These are phyloP conservation scores for Basidioascus undulatus DNA, from an alignment of 768 basidiomycete species.

Conservation along the genomic window DNA sequence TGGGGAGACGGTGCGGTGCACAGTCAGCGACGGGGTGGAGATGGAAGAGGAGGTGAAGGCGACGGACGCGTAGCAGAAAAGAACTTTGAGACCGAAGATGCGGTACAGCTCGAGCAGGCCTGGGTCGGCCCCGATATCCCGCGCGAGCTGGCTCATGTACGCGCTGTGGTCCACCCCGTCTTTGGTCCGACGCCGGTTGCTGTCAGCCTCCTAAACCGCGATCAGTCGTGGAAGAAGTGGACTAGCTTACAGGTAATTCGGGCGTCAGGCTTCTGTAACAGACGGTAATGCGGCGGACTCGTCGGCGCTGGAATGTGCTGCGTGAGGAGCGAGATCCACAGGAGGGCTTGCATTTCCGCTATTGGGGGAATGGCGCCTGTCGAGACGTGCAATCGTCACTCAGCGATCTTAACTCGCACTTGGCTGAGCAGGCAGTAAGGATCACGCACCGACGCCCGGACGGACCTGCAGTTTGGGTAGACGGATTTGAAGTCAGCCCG, in stretches of 20 bases:
- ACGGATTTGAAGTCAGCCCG: too few relatives aligned
- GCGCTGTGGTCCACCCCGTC: slow-evolving; percentile 26
- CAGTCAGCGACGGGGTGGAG: not conserved
- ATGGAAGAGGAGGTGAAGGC: not conserved
- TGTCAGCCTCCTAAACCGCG: not conserved
- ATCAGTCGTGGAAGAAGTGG: not conserved
- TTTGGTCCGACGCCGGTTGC: slow-evolving; percentile 10
- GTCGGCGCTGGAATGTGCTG: slow-evolving; percentile 24
- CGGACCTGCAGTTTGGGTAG: too few relatives aligned
- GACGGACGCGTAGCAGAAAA: slow-evolving; percentile 31
- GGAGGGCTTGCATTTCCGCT: slow-evolving; percentile 35
- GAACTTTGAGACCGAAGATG: slow-evolving; percentile 28
- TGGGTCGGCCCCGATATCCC: slow-evolving; percentile 33
- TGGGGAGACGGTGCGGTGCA: slow-evolving; percentile 7
- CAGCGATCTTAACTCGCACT: too few relatives aligned
- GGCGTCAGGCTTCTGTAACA: slow-evolving; percentile 27
- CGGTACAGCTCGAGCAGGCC: slow-evolving; percentile 26
- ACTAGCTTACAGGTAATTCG: slow-evolving; percentile 19
- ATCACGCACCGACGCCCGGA: slow-evolving; percentile 31
- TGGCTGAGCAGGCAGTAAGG: too few relatives aligned
- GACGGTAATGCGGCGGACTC: slow-evolving; percentile 28
- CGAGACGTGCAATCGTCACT: not conserved
- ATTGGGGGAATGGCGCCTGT: slow-evolving; percentile 18
- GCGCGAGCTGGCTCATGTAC: slow-evolving; percentile 33
- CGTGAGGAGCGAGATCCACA: slow-evolving; percentile 30